Evolutionary conservation across 371 early-diverging fungal genomes (phyloP).

Genomic region (Smittium mucronatum): DNA sequence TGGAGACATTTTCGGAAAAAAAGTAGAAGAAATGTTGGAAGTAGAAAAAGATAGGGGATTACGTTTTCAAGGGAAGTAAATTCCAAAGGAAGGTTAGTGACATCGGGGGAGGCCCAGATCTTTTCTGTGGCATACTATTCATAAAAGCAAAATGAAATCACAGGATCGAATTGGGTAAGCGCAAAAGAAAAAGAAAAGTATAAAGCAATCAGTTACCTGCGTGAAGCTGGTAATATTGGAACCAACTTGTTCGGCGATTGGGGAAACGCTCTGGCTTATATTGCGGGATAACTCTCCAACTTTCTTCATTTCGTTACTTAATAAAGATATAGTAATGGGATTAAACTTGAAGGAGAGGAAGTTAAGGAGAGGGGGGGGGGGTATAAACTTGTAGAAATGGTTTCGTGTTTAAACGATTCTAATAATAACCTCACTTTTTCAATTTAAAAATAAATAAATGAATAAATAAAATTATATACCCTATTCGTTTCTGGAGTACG

Average conservation of each 20-base stretch:
- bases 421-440: too few species aligned
- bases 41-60: not conserved
- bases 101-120: not conserved
- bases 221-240: not conserved
- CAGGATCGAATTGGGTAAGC: not conserved
- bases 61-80: not conserved
- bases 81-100: not conserved
- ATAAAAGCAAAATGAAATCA: not conserved
- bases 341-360: too few species aligned
- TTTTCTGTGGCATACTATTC: not conserved
- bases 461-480: too few species aligned
- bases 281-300: not conserved
- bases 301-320: too few species aligned
- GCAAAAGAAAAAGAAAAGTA: not conserved
- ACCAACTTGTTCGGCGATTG: not conserved
- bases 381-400: too few species aligned
- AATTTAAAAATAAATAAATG: too few species aligned
- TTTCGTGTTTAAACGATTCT: too few species aligned
- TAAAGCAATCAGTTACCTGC: not conserved
- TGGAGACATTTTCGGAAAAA: too few species aligned
- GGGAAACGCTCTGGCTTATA: not conserved
- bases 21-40: not conserved
- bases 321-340: too few species aligned
- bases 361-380: too few species aligned
- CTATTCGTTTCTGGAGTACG: too few species aligned